Evolutionary conservation across 352 stramenopile species (phyloP).

Genomic region (Pythium phragmitis): DNA sequence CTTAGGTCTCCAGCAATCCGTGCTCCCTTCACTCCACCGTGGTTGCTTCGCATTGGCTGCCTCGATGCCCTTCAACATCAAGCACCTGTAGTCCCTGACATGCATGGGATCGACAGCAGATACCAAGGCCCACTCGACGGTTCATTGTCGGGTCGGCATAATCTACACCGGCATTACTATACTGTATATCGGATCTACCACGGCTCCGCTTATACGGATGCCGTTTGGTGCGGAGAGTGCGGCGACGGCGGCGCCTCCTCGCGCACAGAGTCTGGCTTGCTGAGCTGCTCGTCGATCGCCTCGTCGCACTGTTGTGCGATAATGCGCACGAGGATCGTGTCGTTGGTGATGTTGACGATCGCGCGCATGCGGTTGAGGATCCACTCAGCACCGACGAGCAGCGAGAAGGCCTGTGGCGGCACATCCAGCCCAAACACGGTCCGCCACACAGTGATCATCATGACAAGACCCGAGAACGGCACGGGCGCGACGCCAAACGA

Average conservation of each 20-base stretch:
- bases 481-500: constrained; percentile 74
- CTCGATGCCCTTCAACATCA: too few relatives aligned
- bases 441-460: constrained; percentile 77
- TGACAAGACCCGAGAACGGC: constrained; percentile 68
- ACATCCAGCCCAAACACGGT: constrained; percentile 63
- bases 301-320: constrained; percentile 75
- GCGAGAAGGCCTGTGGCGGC: constrained; percentile 53
- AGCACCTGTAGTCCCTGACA: too few relatives aligned
- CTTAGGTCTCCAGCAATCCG: too few relatives aligned
- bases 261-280: background rate
- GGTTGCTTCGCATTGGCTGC: too few relatives aligned
- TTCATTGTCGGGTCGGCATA: too few relatives aligned
- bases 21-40: too few relatives aligned
- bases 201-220: background rate
- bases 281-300: constrained; percentile 28
- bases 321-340: constrained; percentile 76
- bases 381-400: constrained; percentile 71
- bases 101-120: too few relatives aligned
- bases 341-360: constrained; percentile 82
- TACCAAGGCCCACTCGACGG: too few relatives aligned
- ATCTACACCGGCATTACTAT: too few relatives aligned
- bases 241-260: background rate
- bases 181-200: too few relatives aligned
- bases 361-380: constrained; percentile 71
- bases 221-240: background rate